A percentile compares a stretch with the other conserved stretches of the same genome.
These are phyloP conservation scores for Fusarium odoratissimum DNA, from an alignment of 2,329 filamentous ascomycete genomes.

Conservation along the genomic window DNA sequence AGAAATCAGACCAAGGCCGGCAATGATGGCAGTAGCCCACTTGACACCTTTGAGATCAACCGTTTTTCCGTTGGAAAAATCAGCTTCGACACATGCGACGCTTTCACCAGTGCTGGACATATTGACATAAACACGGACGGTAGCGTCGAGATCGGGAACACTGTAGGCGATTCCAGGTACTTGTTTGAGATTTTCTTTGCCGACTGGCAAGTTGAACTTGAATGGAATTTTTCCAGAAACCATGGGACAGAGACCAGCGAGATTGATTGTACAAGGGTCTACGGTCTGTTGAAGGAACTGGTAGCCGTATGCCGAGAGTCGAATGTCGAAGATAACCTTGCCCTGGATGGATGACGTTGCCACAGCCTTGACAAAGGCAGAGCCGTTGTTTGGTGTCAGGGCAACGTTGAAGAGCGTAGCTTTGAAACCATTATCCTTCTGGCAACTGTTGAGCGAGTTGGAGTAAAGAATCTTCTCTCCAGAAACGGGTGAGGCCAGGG, in stretches of 20 bases:
- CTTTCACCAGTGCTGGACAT: slow-evolving; percentile 68
- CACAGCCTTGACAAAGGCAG: slow-evolving; percentile 78
- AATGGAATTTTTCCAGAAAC: slow-evolving; percentile 83
- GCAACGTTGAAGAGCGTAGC: slow-evolving; percentile 89
- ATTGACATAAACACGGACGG: slow-evolving; percentile 84
- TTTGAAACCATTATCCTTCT: slow-evolving; percentile 85
- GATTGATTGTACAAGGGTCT: slow-evolving; percentile 78
- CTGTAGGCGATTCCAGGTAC: slow-evolving; percentile 89
- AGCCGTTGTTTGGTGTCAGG: slow-evolving; percentile 80
- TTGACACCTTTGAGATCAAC: slow-evolving; percentile 90
- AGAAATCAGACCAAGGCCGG: slow-evolving; percentile 82
- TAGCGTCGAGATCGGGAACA: slow-evolving; percentile 91
- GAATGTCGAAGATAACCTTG: slow-evolving; percentile 81
- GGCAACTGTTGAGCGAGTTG: slow-evolving; percentile 85
- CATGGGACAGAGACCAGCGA: slow-evolving; percentile 90
- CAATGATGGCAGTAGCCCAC: slow-evolving; percentile 90
- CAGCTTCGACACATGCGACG: slow-evolving; percentile 88
- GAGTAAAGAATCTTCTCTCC: slow-evolving; percentile 80
- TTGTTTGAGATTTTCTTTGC: slow-evolving; percentile 65
- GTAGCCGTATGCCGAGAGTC: slow-evolving; percentile 86
- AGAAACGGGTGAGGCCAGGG: slow-evolving; percentile 60
- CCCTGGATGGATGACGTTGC: slow-evolving; percentile 86
- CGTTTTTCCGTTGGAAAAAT: slow-evolving; percentile 90
- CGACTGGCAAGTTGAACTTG: slow-evolving; percentile 73
- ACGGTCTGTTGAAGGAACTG: slow-evolving; percentile 73